phyloP scores from a whole-genome alignment of 2,329 filamentous ascomycete species.

The Ceratocystis ficicola region DNA sequence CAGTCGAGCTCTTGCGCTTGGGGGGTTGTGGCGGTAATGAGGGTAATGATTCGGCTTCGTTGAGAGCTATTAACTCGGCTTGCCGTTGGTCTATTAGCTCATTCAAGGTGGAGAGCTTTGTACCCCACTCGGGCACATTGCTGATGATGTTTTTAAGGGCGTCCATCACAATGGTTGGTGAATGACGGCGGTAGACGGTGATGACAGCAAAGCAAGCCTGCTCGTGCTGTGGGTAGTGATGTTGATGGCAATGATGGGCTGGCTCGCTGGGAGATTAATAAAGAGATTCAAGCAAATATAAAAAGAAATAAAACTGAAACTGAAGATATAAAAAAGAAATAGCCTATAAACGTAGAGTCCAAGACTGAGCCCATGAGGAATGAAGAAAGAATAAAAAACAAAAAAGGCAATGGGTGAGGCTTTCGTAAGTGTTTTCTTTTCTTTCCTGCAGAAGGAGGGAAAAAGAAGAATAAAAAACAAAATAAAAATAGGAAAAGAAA shows the following conservation, averaged over 20 bases:
- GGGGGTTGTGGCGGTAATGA: conserved; percentile 30
- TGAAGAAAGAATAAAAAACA: neutral
- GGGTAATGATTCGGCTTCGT: conserved; percentile 21
- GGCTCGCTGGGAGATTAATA: neutral
- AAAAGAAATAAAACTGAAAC: neutral
- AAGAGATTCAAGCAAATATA: neutral
- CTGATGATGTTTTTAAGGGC: conserved; percentile 42
- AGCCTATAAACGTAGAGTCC: neutral
- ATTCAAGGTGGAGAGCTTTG: conserved; percentile 47
- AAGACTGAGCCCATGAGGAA: neutral
- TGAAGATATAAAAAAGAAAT: neutral
- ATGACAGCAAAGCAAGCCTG: neutral
- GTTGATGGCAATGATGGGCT: neutral
- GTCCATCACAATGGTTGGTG: conserved; percentile 36
- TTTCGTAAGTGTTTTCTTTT: too few species aligned
- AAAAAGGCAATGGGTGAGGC: neutral
- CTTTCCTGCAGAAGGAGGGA: neutral
- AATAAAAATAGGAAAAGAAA: neutral
- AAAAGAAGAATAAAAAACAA: neutral
- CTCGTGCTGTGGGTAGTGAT: neutral
- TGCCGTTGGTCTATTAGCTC: conserved; percentile 50
- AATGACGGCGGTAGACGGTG: neutral
- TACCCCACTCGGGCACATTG: conserved; percentile 49
- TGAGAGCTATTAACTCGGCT: conserved; percentile 44
- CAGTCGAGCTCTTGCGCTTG: conserved; percentile 42